Conservation (phyloP, 176 grass and related monocot species). For the Triticum dicoccoides region DNA sequence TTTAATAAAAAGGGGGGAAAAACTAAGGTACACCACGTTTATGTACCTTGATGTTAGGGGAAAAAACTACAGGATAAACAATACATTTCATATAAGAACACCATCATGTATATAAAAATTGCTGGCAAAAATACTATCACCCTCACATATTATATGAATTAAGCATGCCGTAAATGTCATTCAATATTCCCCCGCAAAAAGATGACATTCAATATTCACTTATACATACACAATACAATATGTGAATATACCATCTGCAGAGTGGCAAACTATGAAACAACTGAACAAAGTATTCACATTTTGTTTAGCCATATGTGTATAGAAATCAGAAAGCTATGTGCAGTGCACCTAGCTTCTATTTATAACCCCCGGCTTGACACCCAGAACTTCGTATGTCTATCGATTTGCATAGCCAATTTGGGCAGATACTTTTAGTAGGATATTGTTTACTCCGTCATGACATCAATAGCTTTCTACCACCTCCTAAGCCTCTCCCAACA, state of each 20-base stretch:
- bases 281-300: conserved; percentile 20
- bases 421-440: background rate
- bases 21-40: background rate
- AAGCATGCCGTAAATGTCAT: background rate
- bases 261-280: background rate
- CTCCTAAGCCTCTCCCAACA: conserved; percentile 25
- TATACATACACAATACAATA: conserved; percentile 28
- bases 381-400: conserved; percentile 7
- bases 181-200: no score
- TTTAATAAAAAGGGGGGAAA: background rate
- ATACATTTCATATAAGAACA: conserved; percentile 20
- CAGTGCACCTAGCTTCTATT: background rate
- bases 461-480: conserved; percentile 14
- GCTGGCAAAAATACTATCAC: conserved; percentile 6
- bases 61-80: conserved; percentile 17
- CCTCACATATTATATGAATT: background rate
- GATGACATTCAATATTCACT: background rate
- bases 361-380: background rate
- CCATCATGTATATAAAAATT: conserved; percentile 22
- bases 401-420: background rate
- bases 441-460: conserved; percentile 1
- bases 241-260: background rate
- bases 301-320: background rate
- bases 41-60: background rate
- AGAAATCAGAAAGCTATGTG: conserved; percentile 6